Evolutionary conservation across 768 basidiomycete genomes (phyloP), one percentile per base, ranked within the genome.

Genomic region (Trametes cinnabarina): DNA sequence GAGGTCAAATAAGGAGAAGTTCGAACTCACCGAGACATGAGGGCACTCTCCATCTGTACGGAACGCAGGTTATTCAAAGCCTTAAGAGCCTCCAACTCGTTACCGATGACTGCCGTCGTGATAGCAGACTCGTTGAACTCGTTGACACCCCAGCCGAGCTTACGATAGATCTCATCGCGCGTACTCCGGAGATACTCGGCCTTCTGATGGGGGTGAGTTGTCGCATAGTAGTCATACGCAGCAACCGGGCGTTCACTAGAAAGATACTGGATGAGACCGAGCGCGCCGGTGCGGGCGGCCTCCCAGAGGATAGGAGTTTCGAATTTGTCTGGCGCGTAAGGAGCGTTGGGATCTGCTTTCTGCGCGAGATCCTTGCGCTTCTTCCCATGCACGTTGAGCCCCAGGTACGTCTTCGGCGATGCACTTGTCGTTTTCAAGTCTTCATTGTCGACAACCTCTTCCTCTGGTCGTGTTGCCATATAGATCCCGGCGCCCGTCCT

Each of bases 361-460:
- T 65, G 72, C 0, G 80, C 80, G 9, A 85, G 72, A 62, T 85
- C 83, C 15, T 74, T 73, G 3, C 82, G 74, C 64, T 86, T 85
- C 73, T 83, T 84, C n/a, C 84, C 84, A 57, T 84, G 82, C 20
- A 86, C 81, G 53, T 79, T 79, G 40, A 87, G 73, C 0, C 85
- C 84, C 17, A 85, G 79, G 62, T 86, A 87, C 44, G 64, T 70
- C 75, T 64, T 77, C 75, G 52, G 68, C 61, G 60, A 78, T 59
- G 10, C 30, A 32, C 30, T 67, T 57, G 23, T 65, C 12, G 63
- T 55, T 19, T 71, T 69, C 7, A 69, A 66, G 10, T 26, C 30
- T 14, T 10, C 22, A 10, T 9, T 40, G 30, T 40, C 44, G 8
- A 37, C 30, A 10, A 68, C 69, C 2, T 67, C 67, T 14, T 69